Evolutionary conservation across 495 filamentous ascomycete genomes (phyloP).

Genomic region (Penicillium turbatum): DNA sequence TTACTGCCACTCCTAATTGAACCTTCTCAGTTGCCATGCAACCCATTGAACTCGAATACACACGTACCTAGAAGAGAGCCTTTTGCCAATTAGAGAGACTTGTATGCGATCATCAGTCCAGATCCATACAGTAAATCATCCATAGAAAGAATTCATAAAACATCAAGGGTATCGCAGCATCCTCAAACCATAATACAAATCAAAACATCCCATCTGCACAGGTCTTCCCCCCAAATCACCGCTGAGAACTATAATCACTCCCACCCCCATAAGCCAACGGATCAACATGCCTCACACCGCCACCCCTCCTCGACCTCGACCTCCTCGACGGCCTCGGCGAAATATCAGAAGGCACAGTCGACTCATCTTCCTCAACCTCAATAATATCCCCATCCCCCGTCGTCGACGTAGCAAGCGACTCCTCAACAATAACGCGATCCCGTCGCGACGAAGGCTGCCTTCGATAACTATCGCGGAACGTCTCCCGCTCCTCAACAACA

Average conservation of each 20-base stretch:
- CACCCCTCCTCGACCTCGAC: conserved; percentile 12
- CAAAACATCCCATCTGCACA: not conserved
- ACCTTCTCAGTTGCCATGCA: not conserved
- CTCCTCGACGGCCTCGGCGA: conserved; percentile 18
- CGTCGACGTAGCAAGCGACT: conserved; percentile 24
- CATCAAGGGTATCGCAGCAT: not conserved
- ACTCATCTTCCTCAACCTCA: conserved; percentile 27
- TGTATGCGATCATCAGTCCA: too few species aligned
- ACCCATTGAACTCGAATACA: too few species aligned
- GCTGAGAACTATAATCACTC: conserved; percentile 20
- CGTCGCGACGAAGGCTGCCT: conserved; percentile 16
- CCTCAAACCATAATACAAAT: not conserved
- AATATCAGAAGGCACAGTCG: conserved; percentile 13
- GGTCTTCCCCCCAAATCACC: too few species aligned
- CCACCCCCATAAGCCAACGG: conserved; percentile 30
- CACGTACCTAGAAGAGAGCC: too few species aligned
- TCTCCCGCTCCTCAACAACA: conserved; percentile 24
- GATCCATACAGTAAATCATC: too few species aligned
- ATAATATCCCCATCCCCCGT: conserved; percentile 30
- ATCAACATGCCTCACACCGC: conserved; percentile 24
- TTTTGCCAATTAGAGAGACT: too few species aligned
- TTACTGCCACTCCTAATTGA: not conserved
- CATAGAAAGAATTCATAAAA: not conserved
- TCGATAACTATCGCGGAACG: conserved; percentile 23
- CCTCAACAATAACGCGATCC: conserved; percentile 26